phyloP scores from a whole-genome alignment of 768 basidiomycete genomes.

The Leccinum obscurum region DNA sequence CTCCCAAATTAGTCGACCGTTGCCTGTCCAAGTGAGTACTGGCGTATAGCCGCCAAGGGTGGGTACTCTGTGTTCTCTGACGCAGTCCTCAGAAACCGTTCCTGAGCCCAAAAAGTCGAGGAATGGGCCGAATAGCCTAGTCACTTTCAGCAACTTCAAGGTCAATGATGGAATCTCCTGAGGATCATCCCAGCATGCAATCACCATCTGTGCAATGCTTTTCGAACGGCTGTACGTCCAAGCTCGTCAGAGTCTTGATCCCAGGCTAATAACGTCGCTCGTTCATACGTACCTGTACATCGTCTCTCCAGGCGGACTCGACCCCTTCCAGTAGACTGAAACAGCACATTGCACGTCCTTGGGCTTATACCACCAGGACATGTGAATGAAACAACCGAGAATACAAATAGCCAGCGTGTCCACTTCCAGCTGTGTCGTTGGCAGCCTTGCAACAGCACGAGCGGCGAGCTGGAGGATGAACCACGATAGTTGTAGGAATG shows the following conservation, averaged over 20 bases:
- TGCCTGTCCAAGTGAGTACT: background rate
- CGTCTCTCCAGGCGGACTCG: background rate
- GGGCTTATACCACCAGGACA: background rate
- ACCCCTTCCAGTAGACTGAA: background rate
- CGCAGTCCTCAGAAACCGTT: background rate
- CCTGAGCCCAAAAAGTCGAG: background rate
- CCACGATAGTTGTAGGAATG: background rate
- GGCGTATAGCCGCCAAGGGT: background rate
- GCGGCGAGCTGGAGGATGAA: background rate
- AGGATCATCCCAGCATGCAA: background rate
- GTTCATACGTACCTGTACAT: background rate
- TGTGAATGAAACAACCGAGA: background rate
- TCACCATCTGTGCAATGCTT: background rate
- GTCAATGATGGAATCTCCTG: background rate
- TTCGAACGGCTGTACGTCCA: background rate
- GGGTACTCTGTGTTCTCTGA: background rate
- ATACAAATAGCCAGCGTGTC: background rate
- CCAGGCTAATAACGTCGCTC: background rate
- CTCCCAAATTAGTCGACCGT: background rate
- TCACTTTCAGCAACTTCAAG: background rate
- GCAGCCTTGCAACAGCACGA: background rate
- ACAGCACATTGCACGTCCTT: background rate
- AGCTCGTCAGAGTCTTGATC: too few species aligned
- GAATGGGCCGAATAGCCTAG: background rate
- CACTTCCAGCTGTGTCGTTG: background rate